Evolutionary conservation across 1,284 basidiomycete species (phyloP).

Genomic region (Sanghuangporus sanghuang): DNA sequence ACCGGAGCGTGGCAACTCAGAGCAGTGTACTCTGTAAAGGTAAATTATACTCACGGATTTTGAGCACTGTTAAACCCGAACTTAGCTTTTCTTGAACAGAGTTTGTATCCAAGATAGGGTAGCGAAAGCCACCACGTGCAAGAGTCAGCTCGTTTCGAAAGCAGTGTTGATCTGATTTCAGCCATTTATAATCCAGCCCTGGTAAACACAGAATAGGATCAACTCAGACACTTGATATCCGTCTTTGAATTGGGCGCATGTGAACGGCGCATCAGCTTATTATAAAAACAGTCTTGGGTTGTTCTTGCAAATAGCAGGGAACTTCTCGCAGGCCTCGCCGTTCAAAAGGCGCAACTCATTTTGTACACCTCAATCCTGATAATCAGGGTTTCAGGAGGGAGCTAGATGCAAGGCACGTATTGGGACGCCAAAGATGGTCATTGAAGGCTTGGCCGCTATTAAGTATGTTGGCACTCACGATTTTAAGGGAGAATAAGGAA

Average conservation of each 20-base stretch:
- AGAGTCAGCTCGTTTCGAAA: no score
- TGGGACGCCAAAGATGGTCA: neutral
- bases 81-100: no score
- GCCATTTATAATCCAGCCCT: no score
- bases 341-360: neutral
- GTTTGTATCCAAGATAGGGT: no score
- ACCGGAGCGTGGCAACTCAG: no score
- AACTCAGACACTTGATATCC: neutral
- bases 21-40: no score
- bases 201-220: neutral
- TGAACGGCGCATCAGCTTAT: neutral
- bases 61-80: no score
- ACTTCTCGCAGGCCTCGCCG: constrained; percentile 8
- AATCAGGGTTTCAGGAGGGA: neutral
- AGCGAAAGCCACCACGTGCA: no score
- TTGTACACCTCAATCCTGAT: neutral
- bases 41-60: no score
- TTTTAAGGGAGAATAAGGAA: neutral
- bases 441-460: neutral
- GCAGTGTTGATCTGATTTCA: no score
- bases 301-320: neutral
- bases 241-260: neutral
- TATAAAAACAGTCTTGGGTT: neutral
- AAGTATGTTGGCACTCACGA: neutral
- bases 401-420: neutral